Percentiles rank a stretch among this genome's conserved stretches.
These are phyloP conservation scores for Trichoderma sp. DNA, from an alignment of 2,329 filamentous ascomycete genomes.

Conservation along the genomic window DNA sequence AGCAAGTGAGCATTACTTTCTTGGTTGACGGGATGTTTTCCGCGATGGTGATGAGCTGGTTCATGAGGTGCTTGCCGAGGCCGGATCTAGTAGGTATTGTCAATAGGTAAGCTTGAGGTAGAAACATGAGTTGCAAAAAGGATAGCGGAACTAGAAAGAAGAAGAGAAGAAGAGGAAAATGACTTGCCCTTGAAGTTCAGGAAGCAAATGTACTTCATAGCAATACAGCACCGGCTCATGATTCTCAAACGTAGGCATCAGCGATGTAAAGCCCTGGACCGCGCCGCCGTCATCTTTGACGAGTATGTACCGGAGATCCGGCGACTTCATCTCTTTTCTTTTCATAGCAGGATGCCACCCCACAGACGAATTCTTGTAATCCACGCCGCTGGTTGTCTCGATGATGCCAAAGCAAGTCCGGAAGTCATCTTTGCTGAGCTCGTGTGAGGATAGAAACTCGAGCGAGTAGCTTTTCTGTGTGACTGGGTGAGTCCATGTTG, in stretches of 20 bases:
- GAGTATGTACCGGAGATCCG: conserved; percentile 68
- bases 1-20: conserved; percentile 77
- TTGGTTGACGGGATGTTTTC: conserved; percentile 53
- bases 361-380: conserved; percentile 62
- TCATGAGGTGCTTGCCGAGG: conserved; percentile 62
- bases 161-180: neutral
- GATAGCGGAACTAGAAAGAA: neutral
- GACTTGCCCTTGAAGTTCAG: conserved; percentile 55
- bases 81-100: conserved; percentile 53
- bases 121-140: neutral
- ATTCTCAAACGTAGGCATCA: conserved; percentile 72
- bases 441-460: conserved; percentile 42
- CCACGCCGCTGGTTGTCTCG: conserved; percentile 61
- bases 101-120: neutral
- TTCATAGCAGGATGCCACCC: conserved; percentile 67
- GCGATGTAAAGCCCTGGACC: conserved; percentile 61
- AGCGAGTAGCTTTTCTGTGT: conserved; percentile 46
- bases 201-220: conserved; percentile 73
- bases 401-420: conserved; percentile 58
- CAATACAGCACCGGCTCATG: conserved; percentile 69
- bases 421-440: conserved; percentile 48
- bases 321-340: conserved; percentile 66
- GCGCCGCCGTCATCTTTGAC: conserved; percentile 43
- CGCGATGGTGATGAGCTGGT: conserved; percentile 55
- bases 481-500: conserved; percentile 53